A percentile compares a stretch with the other conserved stretches of the same genome.
phyloP scores from a whole-genome alignment of 2,329 filamentous ascomycete genomes.

The Hymenoscyphus occultus region DNA sequence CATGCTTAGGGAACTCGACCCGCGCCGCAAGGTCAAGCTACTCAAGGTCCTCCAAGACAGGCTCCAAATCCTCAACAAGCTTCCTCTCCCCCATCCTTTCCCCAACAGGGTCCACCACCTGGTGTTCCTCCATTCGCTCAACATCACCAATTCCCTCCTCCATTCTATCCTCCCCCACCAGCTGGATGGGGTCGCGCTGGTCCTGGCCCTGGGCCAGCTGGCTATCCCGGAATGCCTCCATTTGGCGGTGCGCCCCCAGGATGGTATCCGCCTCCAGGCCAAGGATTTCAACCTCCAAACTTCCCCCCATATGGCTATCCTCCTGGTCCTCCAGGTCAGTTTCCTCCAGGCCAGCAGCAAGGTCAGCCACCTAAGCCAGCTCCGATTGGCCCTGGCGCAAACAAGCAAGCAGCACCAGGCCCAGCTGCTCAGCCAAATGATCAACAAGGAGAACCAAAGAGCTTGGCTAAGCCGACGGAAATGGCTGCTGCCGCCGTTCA shows the following conservation, averaged over 20 bases:
- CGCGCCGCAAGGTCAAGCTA: slow-evolving; percentile 22
- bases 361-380: slow-evolving; percentile 41
- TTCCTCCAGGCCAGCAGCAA: slow-evolving; percentile 44
- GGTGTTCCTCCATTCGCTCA: slow-evolving; percentile 38
- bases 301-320: slow-evolving; percentile 44
- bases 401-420: slow-evolving; percentile 46
- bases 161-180: slow-evolving; percentile 41
- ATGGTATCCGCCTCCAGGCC: slow-evolving; percentile 74
- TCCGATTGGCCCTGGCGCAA: slow-evolving; percentile 50
- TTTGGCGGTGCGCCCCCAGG: slow-evolving; percentile 67
- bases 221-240: slow-evolving; percentile 66
- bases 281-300: slow-evolving; percentile 66
- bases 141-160: slow-evolving; percentile 41
- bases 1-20: slow-evolving; percentile 43
- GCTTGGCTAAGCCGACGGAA: slow-evolving; percentile 43
- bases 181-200: slow-evolving; percentile 54
- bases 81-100: slow-evolving; percentile 8
- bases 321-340: slow-evolving; percentile 63
- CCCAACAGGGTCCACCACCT: slow-evolving; percentile 17
- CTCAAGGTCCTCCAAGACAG: slow-evolving; percentile 21
- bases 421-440: slow-evolving; percentile 44
- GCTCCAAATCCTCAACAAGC: slow-evolving; percentile 19
- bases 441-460: slow-evolving; percentile 54
- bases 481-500: slow-evolving; percentile 40
- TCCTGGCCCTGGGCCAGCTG: slow-evolving; percentile 55